Evolutionary conservation across 805 yeast genomes (phyloP).

Genomic region (Nakazawaea sp.): DNA sequence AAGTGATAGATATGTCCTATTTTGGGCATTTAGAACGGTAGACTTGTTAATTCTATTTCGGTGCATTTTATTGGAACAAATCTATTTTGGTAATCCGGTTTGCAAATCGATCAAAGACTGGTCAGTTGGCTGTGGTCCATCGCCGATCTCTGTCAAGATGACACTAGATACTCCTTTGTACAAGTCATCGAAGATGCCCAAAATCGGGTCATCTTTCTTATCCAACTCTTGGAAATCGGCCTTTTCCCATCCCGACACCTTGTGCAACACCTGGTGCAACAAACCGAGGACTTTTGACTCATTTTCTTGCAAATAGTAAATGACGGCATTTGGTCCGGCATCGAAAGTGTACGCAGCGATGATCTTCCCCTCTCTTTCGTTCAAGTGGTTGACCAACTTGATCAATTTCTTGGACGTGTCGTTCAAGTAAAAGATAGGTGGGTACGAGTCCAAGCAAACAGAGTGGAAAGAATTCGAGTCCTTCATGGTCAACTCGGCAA

Average conservation of each 20-base stretch:
- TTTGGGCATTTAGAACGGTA: too few relatives aligned
- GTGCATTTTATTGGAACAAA: not conserved
- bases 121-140: conserved; percentile 66
- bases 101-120: conserved; percentile 48
- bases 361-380: conserved; percentile 54
- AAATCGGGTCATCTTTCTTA: conserved; percentile 12
- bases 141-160: conserved; percentile 81
- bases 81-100: conserved; percentile 54
- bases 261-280: conserved; percentile 50
- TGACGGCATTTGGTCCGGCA: conserved; percentile 98
- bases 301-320: conserved; percentile 75
- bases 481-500: conserved; percentile 89
- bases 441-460: conserved; percentile 90
- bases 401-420: conserved; percentile 84
- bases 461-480: conserved; percentile 98
- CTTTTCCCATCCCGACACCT: conserved; percentile 62
- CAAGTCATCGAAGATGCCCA: conserved; percentile 34
- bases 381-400: conserved; percentile 71
- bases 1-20: too few relatives aligned
- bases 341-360: conserved; percentile 97
- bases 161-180: conserved; percentile 73
- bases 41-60: not conserved
- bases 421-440: conserved; percentile 92
- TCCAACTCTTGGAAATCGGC: conserved; percentile 15
- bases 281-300: conserved; percentile 70